Conservation (phyloP, 345 rosid genomes). For the Dovyalis caffra region DNA sequence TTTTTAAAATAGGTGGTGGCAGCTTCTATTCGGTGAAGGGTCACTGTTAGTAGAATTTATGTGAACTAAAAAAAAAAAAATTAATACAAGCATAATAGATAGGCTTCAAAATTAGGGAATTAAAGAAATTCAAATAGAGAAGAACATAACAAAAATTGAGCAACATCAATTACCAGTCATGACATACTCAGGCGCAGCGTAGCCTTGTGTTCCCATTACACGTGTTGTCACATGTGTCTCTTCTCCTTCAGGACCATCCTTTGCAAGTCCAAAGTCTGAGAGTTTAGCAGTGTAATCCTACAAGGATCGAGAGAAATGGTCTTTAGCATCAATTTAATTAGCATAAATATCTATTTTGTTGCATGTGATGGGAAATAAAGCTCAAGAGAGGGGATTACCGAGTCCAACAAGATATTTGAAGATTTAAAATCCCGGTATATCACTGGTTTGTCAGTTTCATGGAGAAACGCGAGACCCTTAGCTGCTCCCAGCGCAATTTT, state of each 20-base stretch:
- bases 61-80: neutral
- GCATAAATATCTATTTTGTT: too few relatives aligned
- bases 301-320: neutral
- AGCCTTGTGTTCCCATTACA: slow-evolving; percentile 62
- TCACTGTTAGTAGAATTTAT: neutral
- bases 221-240: slow-evolving; percentile 49
- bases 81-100: neutral
- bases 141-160: neutral
- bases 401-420: slow-evolving; percentile 67
- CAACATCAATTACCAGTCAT: slow-evolving; percentile 42
- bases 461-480: slow-evolving; percentile 76
- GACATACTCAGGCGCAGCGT: slow-evolving; percentile 62
- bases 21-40: neutral
- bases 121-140: neutral
- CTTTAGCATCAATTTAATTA: too few relatives aligned
- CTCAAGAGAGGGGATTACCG: slow-evolving; percentile 36
- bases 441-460: slow-evolving; percentile 66
- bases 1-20: neutral
- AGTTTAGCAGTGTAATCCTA: slow-evolving; percentile 55
- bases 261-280: slow-evolving; percentile 61
- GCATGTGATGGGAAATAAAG: neutral
- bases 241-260: slow-evolving; percentile 59
- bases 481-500: slow-evolving; percentile 80
- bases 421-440: slow-evolving; percentile 78
- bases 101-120: neutral